Evolutionary conservation across 495 filamentous ascomycete species (phyloP), one percentile per base, ranked within the genome.

Genomic region (Paragyromitra xinjiangensis): DNA sequence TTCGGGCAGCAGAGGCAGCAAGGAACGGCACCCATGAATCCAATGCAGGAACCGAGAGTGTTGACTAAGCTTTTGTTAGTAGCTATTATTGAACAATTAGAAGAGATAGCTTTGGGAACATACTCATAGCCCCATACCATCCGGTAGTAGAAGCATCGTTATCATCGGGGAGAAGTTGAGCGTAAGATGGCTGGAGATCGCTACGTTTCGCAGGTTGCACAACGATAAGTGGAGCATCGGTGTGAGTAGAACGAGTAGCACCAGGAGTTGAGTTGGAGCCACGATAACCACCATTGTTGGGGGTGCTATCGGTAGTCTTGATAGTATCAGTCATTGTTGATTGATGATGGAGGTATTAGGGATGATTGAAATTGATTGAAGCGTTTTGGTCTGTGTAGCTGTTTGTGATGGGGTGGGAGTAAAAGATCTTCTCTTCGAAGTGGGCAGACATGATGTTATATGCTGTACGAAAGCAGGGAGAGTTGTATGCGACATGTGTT

Each of bases 111-210:
- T 14, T 3, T 42, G 40, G 44, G 12, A 61, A 86, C 91, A 73
- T 87, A 94, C 92, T 95, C 88, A 97, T 91, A 80, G 87, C 84
- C 19, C 94, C 93, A 83, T 97, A 98, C 95, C 94, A 98, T 82
- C 94, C 92, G 82, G 94, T 91, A 19, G 88, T 87, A 64, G 89
- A 88, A 45, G 88, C 89, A 80, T 96, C 92, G 11, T 89, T 86
- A 51, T 91, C 89, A 66, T 90, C 89, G 58, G 92, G 84, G 74
- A 97, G 88, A 64, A 87, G 87, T 66, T 90, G 87, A 3, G 95
- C 95, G 84, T 99, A 99, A 79, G 88, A 91, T 39, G 92, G 92
- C 84, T 99, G 95, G 6, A 99, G 87, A 79, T 98, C 95, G 73
- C 91, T 92, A 67, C 89, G 85, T 34, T 89, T 89, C 4, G 95